phyloP scores from a whole-genome alignment of 176 grass and related monocot genomes.

The Canna indica region DNA sequence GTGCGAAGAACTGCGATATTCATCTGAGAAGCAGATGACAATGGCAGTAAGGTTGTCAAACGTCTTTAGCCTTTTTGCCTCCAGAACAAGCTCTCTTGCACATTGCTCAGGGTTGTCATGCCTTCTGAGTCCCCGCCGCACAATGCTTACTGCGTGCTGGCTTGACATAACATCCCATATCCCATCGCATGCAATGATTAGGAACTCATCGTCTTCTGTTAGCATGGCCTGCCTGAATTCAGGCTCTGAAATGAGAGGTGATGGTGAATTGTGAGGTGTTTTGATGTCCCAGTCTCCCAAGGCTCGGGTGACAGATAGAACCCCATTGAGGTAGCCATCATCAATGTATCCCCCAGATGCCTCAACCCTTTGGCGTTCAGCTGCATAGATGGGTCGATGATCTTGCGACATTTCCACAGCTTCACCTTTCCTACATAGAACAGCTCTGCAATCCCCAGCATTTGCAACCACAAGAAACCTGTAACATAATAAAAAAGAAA shows the following conservation, averaged over 20 bases:
- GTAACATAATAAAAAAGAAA: background rate
- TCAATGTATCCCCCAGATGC: conserved; percentile 4
- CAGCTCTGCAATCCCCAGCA: conserved; percentile 16
- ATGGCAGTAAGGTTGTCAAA: conserved; percentile 17
- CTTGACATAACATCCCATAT: conserved; percentile 16
- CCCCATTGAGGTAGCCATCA: conserved; percentile 12
- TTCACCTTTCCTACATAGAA: conserved; percentile 12
- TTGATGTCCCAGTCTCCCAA: conserved; percentile 16
- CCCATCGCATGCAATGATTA: conserved; percentile 14
- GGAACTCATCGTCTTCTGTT: conserved; percentile 15
- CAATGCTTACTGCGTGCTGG: conserved; percentile 12
- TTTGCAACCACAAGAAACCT: conserved; percentile 9
- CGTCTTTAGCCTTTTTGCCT: conserved; percentile 2
- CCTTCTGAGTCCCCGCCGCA: conserved; percentile 4
- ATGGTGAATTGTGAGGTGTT: background rate
- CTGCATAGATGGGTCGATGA: conserved; percentile 5
- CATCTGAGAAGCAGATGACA: conserved; percentile 1
- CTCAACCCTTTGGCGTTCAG: conserved; percentile 3
- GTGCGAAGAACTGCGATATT: background rate
- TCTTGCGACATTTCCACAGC: conserved; percentile 13
- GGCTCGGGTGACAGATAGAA: conserved; percentile 4
- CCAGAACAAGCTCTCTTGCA: conserved; percentile 1
- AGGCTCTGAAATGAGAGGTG: conserved; percentile 11
- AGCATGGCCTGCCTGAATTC: conserved; percentile 2
- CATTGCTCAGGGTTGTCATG: conserved; percentile 11